A percentile compares a stretch with the other conserved stretches of the same genome.
Conservation (phyloP, 2,329 filamentous ascomycete species). For the Cladosporium sp. region DNA sequence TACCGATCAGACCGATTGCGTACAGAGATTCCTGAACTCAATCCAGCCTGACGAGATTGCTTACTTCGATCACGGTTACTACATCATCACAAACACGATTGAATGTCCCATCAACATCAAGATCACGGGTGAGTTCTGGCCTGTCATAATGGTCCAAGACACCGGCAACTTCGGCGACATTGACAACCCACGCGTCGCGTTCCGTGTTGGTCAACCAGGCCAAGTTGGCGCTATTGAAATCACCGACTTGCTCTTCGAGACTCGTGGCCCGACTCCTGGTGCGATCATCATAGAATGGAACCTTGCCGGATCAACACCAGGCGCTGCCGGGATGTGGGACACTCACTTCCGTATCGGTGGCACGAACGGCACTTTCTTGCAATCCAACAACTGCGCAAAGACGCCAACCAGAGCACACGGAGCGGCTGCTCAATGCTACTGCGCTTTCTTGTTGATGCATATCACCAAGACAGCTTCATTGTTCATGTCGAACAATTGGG, state of each 20-base stretch:
- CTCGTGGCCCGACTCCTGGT: slow-evolving; percentile 75
- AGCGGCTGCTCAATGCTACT: slow-evolving; percentile 63
- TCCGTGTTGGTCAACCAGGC: slow-evolving; percentile 74
- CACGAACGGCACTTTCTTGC: slow-evolving; percentile 54
- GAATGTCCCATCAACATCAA: slow-evolving; percentile 59
- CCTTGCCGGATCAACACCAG: slow-evolving; percentile 61
- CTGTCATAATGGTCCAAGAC: slow-evolving; percentile 80
- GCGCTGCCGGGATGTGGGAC: slow-evolving; percentile 81
- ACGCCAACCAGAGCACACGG: slow-evolving; percentile 53
- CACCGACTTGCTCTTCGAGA: slow-evolving; percentile 80
- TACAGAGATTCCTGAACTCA: slow-evolving; percentile 72
- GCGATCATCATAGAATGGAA: slow-evolving; percentile 94
- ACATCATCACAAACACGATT: slow-evolving; percentile 58
- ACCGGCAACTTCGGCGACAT: slow-evolving; percentile 67
- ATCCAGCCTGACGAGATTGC: slow-evolving; percentile 56
- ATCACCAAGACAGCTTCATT: slow-evolving; percentile 54
- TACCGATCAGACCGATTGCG: slow-evolving; percentile 79
- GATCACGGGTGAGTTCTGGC: slow-evolving; percentile 90
- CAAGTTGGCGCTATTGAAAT: slow-evolving; percentile 81
- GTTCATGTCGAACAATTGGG: slow-evolving; percentile 88
- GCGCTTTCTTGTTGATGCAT: slow-evolving; percentile 56
- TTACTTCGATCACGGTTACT: slow-evolving; percentile 62
- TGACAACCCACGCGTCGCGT: slow-evolving; percentile 73
- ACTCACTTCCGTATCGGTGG: slow-evolving; percentile 74
- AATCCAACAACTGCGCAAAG: slow-evolving; percentile 73